Conservation (phyloP, 2,329 filamentous ascomycete genomes). For the Aspergillus fumigatiaffinis region DNA sequence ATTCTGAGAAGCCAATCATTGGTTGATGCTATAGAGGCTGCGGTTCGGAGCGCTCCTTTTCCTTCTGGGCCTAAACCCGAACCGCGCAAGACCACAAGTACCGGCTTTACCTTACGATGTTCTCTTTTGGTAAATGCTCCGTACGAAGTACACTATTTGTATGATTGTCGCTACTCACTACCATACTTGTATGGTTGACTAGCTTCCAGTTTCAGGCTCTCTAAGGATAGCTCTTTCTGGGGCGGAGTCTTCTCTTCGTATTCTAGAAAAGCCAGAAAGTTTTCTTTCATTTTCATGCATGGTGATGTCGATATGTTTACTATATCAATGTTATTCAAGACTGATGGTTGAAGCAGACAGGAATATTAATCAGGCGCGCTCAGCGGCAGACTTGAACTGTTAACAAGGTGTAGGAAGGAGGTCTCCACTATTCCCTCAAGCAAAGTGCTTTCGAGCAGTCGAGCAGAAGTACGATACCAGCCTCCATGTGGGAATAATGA, state of each 20-base stretch:
- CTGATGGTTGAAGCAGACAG: too few species aligned
- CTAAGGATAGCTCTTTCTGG: not conserved
- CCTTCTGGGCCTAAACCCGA: slow-evolving; percentile 14
- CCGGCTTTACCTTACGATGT: not conserved
- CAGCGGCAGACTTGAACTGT: too few species aligned
- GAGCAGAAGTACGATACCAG: not conserved
- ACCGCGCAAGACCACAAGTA: not conserved
- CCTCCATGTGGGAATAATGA: not conserved
- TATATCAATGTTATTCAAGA: too few species aligned
- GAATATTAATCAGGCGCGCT: too few species aligned
- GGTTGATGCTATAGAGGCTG: slow-evolving; percentile 9
- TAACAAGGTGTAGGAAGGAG: too few species aligned
- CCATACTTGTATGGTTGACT: not conserved
- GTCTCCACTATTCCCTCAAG: too few species aligned
- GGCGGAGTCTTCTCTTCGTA: not conserved
- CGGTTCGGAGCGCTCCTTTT: slow-evolving; percentile 31
- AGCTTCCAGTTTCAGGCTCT: not conserved
- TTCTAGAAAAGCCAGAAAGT: not conserved
- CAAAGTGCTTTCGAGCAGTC: not conserved
- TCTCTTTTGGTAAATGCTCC: not conserved
- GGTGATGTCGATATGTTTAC: too few species aligned
- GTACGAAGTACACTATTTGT: too few species aligned
- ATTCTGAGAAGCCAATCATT: not conserved
- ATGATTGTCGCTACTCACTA: too few species aligned
- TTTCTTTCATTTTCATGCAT: too few species aligned